These are phyloP conservation scores for Populus tremula DNA, from an alignment of 345 rosid genomes.

Conservation along the genomic window DNA sequence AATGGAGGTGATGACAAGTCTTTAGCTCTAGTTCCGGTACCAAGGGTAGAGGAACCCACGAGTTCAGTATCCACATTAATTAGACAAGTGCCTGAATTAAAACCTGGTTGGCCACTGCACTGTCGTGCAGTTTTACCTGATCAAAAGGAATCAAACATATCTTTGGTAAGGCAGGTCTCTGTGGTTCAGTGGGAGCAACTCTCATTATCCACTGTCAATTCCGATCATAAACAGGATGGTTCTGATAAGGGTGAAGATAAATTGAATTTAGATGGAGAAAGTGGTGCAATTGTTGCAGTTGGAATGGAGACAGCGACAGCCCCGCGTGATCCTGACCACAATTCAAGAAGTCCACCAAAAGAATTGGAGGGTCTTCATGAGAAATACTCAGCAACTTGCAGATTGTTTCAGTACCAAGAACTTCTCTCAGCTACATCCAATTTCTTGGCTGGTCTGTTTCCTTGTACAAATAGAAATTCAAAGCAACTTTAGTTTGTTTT, in stretches of 20 bases:
- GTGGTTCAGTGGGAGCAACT: conserved; percentile 32
- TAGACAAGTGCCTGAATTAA: conserved; percentile 50
- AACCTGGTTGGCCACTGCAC: conserved; percentile 89
- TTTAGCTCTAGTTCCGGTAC: conserved; percentile 56
- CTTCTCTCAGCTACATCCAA: conserved; percentile 60
- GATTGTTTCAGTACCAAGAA: conserved; percentile 39
- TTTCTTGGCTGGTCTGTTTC: conserved; percentile 61
- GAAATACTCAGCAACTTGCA: conserved; percentile 31
- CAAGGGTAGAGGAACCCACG: conserved; percentile 33
- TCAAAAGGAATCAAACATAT: conserved; percentile 28
- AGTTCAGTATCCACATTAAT: conserved; percentile 42
- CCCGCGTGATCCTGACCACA: conserved; percentile 30
- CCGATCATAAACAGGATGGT: conserved; percentile 4
- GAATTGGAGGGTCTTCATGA: conserved; percentile 33
- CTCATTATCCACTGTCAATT: conserved; percentile 4
- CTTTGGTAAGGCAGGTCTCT: conserved; percentile 47
- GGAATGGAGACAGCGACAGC: conserved; percentile 29
- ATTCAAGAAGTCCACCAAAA: conserved; percentile 19
- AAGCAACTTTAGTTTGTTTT: background rate
- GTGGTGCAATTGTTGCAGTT: conserved; percentile 50
- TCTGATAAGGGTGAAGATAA: background rate
- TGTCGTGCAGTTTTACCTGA: conserved; percentile 41
- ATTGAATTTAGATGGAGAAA: conserved; percentile 22
- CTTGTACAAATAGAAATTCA: background rate
- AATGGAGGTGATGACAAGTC: conserved; percentile 35